Base-by-base conservation (phyloP, 2,329 filamentous ascomycete species). In the Daldinia eschscholtzii region DNA sequence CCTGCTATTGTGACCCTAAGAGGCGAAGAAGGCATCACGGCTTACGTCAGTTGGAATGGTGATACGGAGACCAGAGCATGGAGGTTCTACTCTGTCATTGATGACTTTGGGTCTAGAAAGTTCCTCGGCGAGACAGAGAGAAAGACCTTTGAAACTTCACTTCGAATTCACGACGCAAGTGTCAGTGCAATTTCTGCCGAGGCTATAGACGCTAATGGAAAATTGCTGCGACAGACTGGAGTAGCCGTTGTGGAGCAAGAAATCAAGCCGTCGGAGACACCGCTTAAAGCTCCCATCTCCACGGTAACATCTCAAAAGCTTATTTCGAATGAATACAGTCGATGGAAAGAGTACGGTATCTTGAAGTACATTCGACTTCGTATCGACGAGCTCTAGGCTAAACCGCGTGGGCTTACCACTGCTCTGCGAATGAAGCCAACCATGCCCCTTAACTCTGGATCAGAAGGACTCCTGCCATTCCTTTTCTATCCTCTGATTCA, bases 41-140 rank as follows among this genome's bases (percentile, higher is more conserved):
- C 72, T 52, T 89, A 85, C 75, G 85, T 87, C 1, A 87, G 83
- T 4, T 87, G 84, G 85, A 86, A 86, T 64, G 85, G 85, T 4
- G 83, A 84, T 55, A 86, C 83, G 0, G 81, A 83, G 72, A 83
- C 82, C 0, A 76, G 73, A 2, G 44, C 62, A 3, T 86, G 87
- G 88, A 79, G 81, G 28, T 87, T 88, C 72, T 86, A 83, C 73
- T 81, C 80, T 3, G 73, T 78, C 1, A 73, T 78, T 2, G 78
- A 76, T 18, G 72, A 76, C 0, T 71, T 73, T 15, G 80, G 80
- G 13, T 79, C 79, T 1, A 81, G 77, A 52, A 70, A 74, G 30
- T 77, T 79, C 33, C 75, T 83, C 2, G 82, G 81, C 15, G 79
- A 81, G 63, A 76, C 76, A 1, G 71, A 75, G 46, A 81, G 81